Base-by-base conservation (phyloP, 164 flowering plant species). In the Hamamelis virginiana region DNA sequence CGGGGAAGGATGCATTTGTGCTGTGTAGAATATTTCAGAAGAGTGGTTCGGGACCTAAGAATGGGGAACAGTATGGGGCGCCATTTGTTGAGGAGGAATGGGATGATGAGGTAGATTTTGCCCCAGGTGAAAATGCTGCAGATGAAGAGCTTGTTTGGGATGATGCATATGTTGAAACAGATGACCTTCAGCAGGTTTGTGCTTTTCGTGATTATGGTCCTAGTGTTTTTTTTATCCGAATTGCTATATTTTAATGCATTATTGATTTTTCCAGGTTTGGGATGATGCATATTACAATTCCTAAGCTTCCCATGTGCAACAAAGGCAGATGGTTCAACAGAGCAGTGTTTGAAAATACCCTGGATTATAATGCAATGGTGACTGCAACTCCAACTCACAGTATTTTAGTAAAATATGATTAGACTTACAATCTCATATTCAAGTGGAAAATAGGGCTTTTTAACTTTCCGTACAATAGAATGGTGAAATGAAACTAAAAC, bases 1-100 rank as follows among this genome's bases (percentile, higher is more conserved):
- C 68, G 59, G 74, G 41, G 73, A 52, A 87, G 90, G 92, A 82
- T 77, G 77, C 88, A 3, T 86, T 75, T 80, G 92, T 87, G 50
- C 64, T 87, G 28, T 87, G 92, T 70, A 80, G 88, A 70, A 80
- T 87, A 18, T 87, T 87, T 64, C 87, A 84, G 74, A 87, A 87
- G 78, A 87, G 91, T 75, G 91, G 91, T 8, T 50, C 91, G 0
- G 91, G 91, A 62, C 89, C 91, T 1, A 87, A 86, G 79, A 87
- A 86, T 68, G 89, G 88, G 16, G 91, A 87, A 72, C 78, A 82
- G 62, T 86, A 85, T 69, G 91, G 91, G 22, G 89, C 89, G 13
- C 91, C 91, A 3, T 83, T 86, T 66, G 47, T 84, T 67, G 92
- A 86, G 69, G 90, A 87, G 71, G 92, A 87, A 68, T 87, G 91